These are phyloP conservation scores for Talaromyces borbonicus DNA, from an alignment of 495 filamentous ascomycete genomes.

Conservation along the genomic window DNA sequence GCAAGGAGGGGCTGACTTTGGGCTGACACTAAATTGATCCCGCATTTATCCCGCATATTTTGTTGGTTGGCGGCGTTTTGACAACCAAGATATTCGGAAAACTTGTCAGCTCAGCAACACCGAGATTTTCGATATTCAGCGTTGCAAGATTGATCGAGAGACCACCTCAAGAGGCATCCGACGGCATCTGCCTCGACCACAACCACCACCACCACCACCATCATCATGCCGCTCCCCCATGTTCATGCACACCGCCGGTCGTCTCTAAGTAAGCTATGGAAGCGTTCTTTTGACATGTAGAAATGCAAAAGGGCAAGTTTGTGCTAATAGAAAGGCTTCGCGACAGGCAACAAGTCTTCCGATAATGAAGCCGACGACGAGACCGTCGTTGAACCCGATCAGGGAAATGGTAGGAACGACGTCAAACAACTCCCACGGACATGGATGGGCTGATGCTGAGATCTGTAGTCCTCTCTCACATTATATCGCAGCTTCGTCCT, in stretches of 20 bases:
- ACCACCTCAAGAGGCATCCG: too few relatives aligned
- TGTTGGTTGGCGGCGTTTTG: too few relatives aligned
- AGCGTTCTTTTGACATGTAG: neutral
- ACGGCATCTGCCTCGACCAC: neutral
- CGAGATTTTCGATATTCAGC: too few relatives aligned
- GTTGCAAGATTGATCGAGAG: too few relatives aligned
- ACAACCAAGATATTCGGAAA: too few relatives aligned
- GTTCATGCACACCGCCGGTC: slow-evolving; percentile 23
- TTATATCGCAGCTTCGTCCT: slow-evolving; percentile 92
- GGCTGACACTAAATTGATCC: too few relatives aligned
- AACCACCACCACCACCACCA: too few relatives aligned
- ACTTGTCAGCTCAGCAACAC: too few relatives aligned
- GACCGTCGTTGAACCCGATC: slow-evolving; percentile 60
- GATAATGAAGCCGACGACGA: slow-evolving; percentile 62
- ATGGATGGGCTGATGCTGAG: slow-evolving; percentile 1
- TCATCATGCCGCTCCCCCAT: slow-evolving; percentile 21
- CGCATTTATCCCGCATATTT: too few relatives aligned
- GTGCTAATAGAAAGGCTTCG: neutral
- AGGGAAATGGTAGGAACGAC: slow-evolving; percentile 43
- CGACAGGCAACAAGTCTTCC: slow-evolving; percentile 44
- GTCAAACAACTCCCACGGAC: neutral
- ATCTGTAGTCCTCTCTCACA: slow-evolving; percentile 70
- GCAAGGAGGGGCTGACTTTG: too few relatives aligned
- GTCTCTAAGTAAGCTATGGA: slow-evolving; percentile 23
- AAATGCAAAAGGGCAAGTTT: neutral